phyloP scores from a whole-genome alignment of 2,329 filamentous ascomycete genomes.

The Corniculantispora saksenae region DNA sequence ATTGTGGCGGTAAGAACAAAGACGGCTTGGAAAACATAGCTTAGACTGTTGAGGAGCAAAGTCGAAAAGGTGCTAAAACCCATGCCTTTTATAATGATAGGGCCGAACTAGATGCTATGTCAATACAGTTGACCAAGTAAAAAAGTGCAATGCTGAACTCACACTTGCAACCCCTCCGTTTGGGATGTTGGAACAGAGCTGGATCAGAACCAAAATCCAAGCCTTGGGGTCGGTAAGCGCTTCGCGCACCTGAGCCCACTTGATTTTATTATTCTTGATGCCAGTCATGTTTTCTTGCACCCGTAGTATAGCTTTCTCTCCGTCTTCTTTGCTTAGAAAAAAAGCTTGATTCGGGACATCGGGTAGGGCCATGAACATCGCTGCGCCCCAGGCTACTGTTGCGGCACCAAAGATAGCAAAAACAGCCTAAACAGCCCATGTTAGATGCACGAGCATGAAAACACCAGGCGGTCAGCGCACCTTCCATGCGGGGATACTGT shows the following conservation, averaged over 20 bases:
- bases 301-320: slow-evolving; percentile 30
- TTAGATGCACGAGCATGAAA: background rate
- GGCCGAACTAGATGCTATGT: slow-evolving; percentile 27
- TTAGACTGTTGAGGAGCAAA: slow-evolving; percentile 25
- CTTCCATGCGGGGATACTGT: slow-evolving; percentile 19
- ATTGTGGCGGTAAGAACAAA: slow-evolving; percentile 27
- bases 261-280: slow-evolving; percentile 33
- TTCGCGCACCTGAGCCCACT: slow-evolving; percentile 28
- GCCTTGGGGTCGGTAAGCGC: slow-evolving; percentile 29
- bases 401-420: slow-evolving; percentile 19
- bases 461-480: background rate
- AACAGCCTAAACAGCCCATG: slow-evolving; percentile 2
- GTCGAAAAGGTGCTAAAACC: slow-evolving; percentile 28
- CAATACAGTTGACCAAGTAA: background rate
- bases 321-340: slow-evolving; percentile 31
- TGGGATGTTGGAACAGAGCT: slow-evolving; percentile 30
- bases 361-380: slow-evolving; percentile 25
- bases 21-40: slow-evolving; percentile 26
- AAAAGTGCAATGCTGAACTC: background rate
- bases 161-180: slow-evolving; percentile 33
- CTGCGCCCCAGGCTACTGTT: slow-evolving; percentile 13
- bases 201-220: slow-evolving; percentile 30
- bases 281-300: slow-evolving; percentile 37
- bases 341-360: slow-evolving; percentile 30
- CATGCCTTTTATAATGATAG: slow-evolving; percentile 29